Base-by-base conservation (phyloP, 331 rosid species). In the Spiraea crenata region DNA sequence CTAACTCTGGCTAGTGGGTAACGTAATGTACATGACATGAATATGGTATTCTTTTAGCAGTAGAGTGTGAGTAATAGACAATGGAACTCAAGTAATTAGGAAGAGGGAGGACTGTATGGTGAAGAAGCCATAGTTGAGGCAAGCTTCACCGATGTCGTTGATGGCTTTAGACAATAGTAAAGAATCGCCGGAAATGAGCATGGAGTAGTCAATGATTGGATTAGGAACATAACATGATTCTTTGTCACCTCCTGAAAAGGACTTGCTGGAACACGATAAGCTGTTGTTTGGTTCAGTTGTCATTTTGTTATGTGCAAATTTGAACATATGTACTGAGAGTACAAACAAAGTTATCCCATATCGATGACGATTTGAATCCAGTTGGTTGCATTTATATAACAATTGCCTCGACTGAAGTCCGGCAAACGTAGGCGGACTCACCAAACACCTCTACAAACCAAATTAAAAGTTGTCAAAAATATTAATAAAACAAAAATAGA, bases 121-220 rank as follows among this genome's bases (percentile, higher is more conserved):
- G 16, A 56, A 56, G 60, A 56, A 56, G 39, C 60, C 60, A 10
- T 14, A 56, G 60, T 56, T 55, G 60, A 56, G 8, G 39, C 60
- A 56, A 56, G 39, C 60, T 56, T 56, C 15, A 8, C 25, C 10
- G 37, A 56, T 37, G 60, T 56, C 38, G 4, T 11, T 56, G 60
- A 56, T 56, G 37, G 60, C 60, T 25, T 25, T 11, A 56, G 60
- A 4, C 35, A 15, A 9, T 25, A 8, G 9, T 5, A 20, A 7
- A 56, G 12, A 11, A 56, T 56, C 60, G 11, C 10, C 14, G 60
- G 60, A 56, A 38, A 25, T 56, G 60, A 56, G 60, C 38, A 56
- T 10, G 16, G 60, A 56, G 60, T 56, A 56, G 39, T 56, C 60
- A 25, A 56, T 25, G 14, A 56, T 12, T 20, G 60, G 60, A 25